Evolutionary conservation across 345 rosid species (phyloP), one percentile per base, ranked within the genome.

Genomic region (Bruguiera gymnorhiza): DNA sequence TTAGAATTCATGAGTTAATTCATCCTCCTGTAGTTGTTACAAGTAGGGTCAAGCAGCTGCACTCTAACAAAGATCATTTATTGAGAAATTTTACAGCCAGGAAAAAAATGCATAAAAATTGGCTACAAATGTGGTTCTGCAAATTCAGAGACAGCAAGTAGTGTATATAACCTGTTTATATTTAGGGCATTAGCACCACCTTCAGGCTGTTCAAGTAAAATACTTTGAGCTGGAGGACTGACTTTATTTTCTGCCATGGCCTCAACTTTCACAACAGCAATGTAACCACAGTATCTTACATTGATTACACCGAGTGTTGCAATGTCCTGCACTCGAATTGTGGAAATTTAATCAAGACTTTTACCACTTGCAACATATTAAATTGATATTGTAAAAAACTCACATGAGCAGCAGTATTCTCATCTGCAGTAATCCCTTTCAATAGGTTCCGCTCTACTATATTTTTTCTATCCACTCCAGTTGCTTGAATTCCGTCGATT

Each of bases 131-230:
- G 29, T 56, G 30, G 16, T 21, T 56, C 60, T 24, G 6, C 60
- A 56, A 19, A 8, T 61, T 61, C 37, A 13, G 15, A 26, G 30
- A 56, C 16, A 24, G 68, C 24, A 60, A 73, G 30, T 9, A 18
- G 58, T 60, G 62, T 46, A 24, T 36, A 66, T 53, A 63, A 94
- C 97, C 97, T 94, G 92, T 90, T 95, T 62, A 90, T 84, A 73
- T 95, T 95, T 59, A 95, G 89, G 80, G 99, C 97, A 82, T 86
- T 92, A 65, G 97, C 99, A 70, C 99, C 97, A 26, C 99, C 99
- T 81, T 90, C 97, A 71, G 91, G 96, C 79, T 95, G 97, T 75
- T 88, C 92, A 79, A 95, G 86, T 75, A 85, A 92, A 75, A 85
- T 76, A 72, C 88, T 85, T 60, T 85, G 87, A 74, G 80, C 83